These are phyloP conservation scores for Aspergillus neotritici DNA, from an alignment of 2,329 filamentous ascomycete species.

Conservation along the genomic window DNA sequence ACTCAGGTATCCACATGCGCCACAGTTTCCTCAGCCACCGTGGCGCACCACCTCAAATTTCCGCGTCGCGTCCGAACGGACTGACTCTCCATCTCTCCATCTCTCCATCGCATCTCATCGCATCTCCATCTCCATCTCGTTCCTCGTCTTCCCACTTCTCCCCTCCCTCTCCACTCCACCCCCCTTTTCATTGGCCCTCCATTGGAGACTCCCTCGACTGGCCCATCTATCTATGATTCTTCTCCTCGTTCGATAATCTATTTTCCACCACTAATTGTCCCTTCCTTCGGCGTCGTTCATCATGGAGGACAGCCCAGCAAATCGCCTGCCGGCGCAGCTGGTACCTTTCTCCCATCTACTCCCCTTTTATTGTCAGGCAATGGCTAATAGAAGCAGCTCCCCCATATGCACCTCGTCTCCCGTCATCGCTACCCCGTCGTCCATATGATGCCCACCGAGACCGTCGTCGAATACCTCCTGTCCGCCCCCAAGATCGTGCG, in stretches of 20 bases:
- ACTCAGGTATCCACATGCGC: no score
- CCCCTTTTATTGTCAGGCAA: constrained; percentile 5
- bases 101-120: constrained; percentile 7
- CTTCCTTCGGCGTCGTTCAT: constrained; percentile 14
- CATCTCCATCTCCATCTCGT: background rate
- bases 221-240: background rate
- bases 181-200: background rate
- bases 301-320: constrained; percentile 44
- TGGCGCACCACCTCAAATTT: constrained; percentile 27
- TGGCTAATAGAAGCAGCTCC: constrained; percentile 52
- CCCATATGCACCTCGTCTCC: constrained; percentile 85
- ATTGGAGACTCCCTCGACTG: no score
- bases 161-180: constrained; percentile 10
- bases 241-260: constrained; percentile 10
- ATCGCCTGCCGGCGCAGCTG: constrained; percentile 42
- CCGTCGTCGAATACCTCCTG: constrained; percentile 77
- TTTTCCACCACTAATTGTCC: constrained; percentile 5
- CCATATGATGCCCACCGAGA: constrained; percentile 64
- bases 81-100: constrained; percentile 18
- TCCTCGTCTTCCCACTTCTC: background rate
- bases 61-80: constrained; percentile 33
- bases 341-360: constrained; percentile 29
- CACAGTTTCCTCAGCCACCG: constrained; percentile 1
- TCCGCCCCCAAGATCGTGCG: constrained; percentile 79
- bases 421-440: constrained; percentile 72